Percentiles rank a stretch among this genome's conserved stretches.
Conservation (phyloP, 1,139 yeast genomes). For the Geotrichum phurueaensis region DNA sequence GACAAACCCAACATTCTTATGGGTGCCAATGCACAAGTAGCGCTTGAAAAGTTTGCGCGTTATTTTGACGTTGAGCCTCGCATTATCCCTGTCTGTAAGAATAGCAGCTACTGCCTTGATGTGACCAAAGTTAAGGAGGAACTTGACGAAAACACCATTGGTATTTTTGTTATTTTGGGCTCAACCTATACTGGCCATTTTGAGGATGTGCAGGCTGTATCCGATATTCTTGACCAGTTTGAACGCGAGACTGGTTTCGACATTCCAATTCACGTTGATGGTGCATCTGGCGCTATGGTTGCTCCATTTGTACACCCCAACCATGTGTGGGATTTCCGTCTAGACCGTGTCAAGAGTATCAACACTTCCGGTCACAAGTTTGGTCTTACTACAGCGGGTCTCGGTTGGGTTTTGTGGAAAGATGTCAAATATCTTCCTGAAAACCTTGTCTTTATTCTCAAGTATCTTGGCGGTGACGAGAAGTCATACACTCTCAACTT, state of each 20-base stretch:
- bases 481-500: constrained; percentile 82
- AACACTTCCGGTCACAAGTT: constrained; percentile 94
- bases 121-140: constrained; percentile 11
- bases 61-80: constrained; percentile 89
- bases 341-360: constrained; percentile 73
- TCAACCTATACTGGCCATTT: constrained; percentile 92
- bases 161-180: constrained; percentile 81
- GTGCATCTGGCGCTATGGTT: constrained; percentile 85
- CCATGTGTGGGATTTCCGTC: constrained; percentile 74
- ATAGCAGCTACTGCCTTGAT: constrained; percentile 48
- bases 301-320: constrained; percentile 79
- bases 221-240: constrained; percentile 57
- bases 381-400: constrained; percentile 84
- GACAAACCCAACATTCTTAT: constrained; percentile 77
- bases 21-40: constrained; percentile 96
- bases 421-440: constrained; percentile 59
- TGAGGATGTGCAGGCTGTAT: constrained; percentile 64
- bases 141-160: constrained; percentile 61
- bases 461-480: constrained; percentile 84
- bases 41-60: constrained; percentile 87
- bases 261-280: constrained; percentile 86
- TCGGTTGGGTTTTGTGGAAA: constrained; percentile 90
- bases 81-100: constrained; percentile 56
- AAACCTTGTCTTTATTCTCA: constrained; percentile 66
- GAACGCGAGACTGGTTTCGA: constrained; percentile 62